Evolutionary conservation across 176 grass and related monocot genomes (phyloP).

Genomic region (Oryza rufipogon): DNA sequence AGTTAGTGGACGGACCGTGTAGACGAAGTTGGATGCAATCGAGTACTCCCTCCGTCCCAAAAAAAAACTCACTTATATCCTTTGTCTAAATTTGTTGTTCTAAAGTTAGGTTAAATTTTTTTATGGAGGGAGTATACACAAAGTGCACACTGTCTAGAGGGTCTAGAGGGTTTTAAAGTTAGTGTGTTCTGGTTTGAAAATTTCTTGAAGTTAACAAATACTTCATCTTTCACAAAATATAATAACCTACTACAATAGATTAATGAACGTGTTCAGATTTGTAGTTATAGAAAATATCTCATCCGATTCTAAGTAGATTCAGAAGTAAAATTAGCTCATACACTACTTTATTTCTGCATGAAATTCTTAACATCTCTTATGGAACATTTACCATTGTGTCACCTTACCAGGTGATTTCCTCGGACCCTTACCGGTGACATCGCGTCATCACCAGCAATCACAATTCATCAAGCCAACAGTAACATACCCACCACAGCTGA

Average conservation of each 20-base stretch:
- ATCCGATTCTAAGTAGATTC: too few relatives aligned
- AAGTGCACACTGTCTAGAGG: background rate
- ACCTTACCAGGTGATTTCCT: slow-evolving; percentile 23
- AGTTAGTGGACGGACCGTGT: slow-evolving; percentile 23
- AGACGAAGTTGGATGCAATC: background rate
- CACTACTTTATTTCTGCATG: background rate
- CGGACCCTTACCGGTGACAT: background rate
- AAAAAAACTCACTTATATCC: too few relatives aligned
- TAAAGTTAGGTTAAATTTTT: too few relatives aligned
- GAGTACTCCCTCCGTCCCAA: background rate
- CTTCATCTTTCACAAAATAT: too few relatives aligned
- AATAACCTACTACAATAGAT: too few relatives aligned
- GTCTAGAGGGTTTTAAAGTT: background rate
- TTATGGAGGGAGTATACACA: background rate
- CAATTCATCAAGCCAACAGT: background rate
- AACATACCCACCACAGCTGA: background rate
- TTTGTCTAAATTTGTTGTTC: too few relatives aligned
- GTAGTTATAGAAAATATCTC: too few relatives aligned
- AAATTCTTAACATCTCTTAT: background rate
- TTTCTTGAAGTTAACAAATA: too few relatives aligned
- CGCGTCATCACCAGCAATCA: background rate
- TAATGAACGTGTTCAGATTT: too few relatives aligned
- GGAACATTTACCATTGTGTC: background rate
- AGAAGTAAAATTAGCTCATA: too few relatives aligned
- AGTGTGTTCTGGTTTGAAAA: too few relatives aligned